Conservation (phyloP, 768 basidiomycete genomes). For the Phanerochaete carnosa region DNA sequence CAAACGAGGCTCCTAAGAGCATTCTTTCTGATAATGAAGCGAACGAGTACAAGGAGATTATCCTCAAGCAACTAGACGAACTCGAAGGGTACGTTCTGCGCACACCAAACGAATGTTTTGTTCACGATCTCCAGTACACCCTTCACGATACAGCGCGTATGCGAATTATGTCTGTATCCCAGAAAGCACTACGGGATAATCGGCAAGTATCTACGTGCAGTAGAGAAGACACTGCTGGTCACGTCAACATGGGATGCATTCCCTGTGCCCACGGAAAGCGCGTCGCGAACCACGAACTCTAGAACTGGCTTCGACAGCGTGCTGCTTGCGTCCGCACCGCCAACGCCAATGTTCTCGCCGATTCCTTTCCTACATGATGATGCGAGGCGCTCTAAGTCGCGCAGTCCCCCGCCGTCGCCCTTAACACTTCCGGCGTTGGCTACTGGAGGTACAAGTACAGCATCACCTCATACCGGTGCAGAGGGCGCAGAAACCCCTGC, state of each 20-base stretch:
- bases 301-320: conserved; percentile 41
- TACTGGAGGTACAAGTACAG: conserved; percentile 24
- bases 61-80: conserved; percentile 65
- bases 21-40: conserved; percentile 64
- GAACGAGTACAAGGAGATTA: conserved; percentile 46
- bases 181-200: conserved; percentile 68
- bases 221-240: conserved; percentile 79
- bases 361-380: conserved; percentile 86
- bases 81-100: conserved; percentile 61
- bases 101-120: background rate
- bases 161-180: conserved; percentile 74
- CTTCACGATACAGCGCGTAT: conserved; percentile 88
- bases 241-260: conserved; percentile 78
- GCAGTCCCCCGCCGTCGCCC: conserved; percentile 77
- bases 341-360: conserved; percentile 83
- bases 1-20: conserved; percentile 51
- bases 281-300: conserved; percentile 35
- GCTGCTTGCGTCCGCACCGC: conserved; percentile 50
- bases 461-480: conserved; percentile 30
- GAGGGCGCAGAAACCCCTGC: conserved; percentile 40
- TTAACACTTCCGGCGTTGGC: conserved; percentile 45
- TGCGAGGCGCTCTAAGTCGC: conserved; percentile 74
- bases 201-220: conserved; percentile 85
- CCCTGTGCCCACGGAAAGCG: conserved; percentile 35
- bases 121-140: conserved; percentile 46